Base-by-base conservation (phyloP, 495 filamentous ascomycete genomes). In the Penicillium robsamsonii region DNA sequence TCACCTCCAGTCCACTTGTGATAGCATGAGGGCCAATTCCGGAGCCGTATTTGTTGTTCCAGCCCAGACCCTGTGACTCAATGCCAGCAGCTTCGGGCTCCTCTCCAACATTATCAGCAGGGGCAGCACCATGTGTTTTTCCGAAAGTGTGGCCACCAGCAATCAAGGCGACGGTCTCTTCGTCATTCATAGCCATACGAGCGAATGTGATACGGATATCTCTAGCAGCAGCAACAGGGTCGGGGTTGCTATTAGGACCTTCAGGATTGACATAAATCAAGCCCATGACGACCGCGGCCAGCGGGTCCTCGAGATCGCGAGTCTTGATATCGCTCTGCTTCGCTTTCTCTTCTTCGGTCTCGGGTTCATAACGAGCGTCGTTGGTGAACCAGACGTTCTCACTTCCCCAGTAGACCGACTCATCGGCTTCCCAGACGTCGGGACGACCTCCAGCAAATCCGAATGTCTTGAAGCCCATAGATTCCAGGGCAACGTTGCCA, bases 241-340 rank as follows among this genome's bases (percentile, higher is more conserved):
- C 86, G 27, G 84, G 85, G 17, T 75, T 78, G 61, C 81, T 83
- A 62, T 90, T 81, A n/a, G 87, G 87, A 12, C 87, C 87, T 68
- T 90, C 84, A 8, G 87, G 87, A 71, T 90, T 90, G 47, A 89
- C 85, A 65, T 89, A 90, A 73, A 90, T 88, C 65, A 90, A 69
- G 57, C 87, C 87, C 86, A 88, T 89, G 66, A 87, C 81, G 30
- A 80, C 75, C 30, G 85, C 84, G 22, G 77, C 86, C 17, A 90
- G 70, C 2, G 87, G 86, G 58, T 75, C 64, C 69, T 88, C 84
- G 6, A 84, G 77, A 18, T 88, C 76, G 54, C 84, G 83, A 30
- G 70, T 72, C 68, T 84, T 78, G 60, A 86, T 82, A 59, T 84
- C 70, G 33, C 55, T 72, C 65, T 81, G 69, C 27, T 66, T 69